These are phyloP conservation scores for Penicillium alfredii DNA, from an alignment of 495 filamentous ascomycete species.

Conservation along the genomic window DNA sequence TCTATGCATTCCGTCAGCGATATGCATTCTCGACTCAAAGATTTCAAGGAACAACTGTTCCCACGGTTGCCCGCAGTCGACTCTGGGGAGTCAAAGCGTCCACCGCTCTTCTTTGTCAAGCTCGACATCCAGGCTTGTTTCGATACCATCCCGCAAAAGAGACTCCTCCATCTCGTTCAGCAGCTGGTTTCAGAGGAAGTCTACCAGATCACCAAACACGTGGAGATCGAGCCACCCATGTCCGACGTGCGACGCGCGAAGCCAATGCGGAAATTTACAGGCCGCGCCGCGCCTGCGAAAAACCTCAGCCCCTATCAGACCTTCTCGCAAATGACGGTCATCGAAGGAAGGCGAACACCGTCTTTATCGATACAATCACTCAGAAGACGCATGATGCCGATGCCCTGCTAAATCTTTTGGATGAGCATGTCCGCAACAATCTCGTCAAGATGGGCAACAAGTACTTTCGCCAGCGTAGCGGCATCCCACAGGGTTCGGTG, in stretches of 20 bases:
- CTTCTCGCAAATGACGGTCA: conserved; percentile 43
- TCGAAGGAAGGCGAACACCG: conserved; percentile 49
- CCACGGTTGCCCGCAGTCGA: conserved; percentile 2
- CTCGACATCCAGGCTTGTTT: conserved; percentile 89
- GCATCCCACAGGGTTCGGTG: conserved; percentile 90
- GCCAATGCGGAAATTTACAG: conserved; percentile 58
- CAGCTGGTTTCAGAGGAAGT: conserved; percentile 54
- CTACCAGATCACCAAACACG: conserved; percentile 71
- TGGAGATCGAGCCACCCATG: conserved; percentile 52
- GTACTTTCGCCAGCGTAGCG: conserved; percentile 79
- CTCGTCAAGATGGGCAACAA: conserved; percentile 85
- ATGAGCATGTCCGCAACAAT: conserved; percentile 74
- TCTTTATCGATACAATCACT: conserved; percentile 64
- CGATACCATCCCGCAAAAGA: conserved; percentile 84
- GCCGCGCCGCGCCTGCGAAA: conserved; percentile 49
- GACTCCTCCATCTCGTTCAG: conserved; percentile 60
- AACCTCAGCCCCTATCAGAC: conserved; percentile 49
- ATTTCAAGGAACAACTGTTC: conserved; percentile 49
- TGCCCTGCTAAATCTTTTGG: conserved; percentile 61
- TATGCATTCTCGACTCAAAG: conserved; percentile 67
- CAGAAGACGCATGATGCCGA: conserved; percentile 48
- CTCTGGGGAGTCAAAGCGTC: conserved; percentile 1
- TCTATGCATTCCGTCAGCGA: conserved; percentile 77
- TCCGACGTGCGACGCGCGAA: conserved; percentile 24
- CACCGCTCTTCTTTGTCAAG: conserved; percentile 75